Conservation (phyloP, 768 basidiomycete species). For the Hemileccinum rubropunctum region DNA sequence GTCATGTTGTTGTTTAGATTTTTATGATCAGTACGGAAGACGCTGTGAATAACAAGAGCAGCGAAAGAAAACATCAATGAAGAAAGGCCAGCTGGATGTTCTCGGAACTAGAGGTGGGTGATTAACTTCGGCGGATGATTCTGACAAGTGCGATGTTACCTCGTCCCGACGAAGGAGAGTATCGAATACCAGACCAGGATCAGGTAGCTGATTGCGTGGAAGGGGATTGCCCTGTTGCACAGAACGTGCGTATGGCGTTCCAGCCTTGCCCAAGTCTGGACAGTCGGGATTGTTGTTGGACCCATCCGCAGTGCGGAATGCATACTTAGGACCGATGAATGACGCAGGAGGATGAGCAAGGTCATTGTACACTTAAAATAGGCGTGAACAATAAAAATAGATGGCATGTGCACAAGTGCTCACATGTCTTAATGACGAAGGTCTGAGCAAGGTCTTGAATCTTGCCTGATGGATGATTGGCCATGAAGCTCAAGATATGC, state of each 20-base stretch:
- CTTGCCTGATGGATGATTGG: constrained; percentile 50
- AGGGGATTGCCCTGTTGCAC: constrained; percentile 69
- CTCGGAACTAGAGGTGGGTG: constrained; percentile 50
- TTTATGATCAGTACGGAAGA: constrained; percentile 78
- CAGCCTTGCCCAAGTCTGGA: constrained; percentile 76
- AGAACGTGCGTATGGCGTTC: constrained; percentile 77
- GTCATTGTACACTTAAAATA: constrained; percentile 69
- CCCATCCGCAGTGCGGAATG: constrained; percentile 76
- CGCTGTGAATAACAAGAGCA: constrained; percentile 80
- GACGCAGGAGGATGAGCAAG: constrained; percentile 77
- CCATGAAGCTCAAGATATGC: constrained; percentile 60
- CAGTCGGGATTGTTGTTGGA: constrained; percentile 67
- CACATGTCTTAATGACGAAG: constrained; percentile 52
- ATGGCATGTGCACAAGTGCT: constrained; percentile 23
- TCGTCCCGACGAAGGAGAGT: constrained; percentile 70
- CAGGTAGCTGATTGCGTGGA: constrained; percentile 68
- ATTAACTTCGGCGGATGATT: not conserved
- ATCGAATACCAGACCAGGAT: constrained; percentile 79
- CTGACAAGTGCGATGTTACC: constrained; percentile 34
- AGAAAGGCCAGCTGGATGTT: constrained; percentile 79
- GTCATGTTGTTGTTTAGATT: constrained; percentile 76
- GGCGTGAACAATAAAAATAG: not conserved
- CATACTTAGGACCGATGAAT: constrained; percentile 56
- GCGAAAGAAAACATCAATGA: constrained; percentile 81
- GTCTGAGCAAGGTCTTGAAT: constrained; percentile 38